Percentiles rank a stretch among this genome's conserved stretches.
Evolutionary conservation across 371 early-diverging fungal genomes (phyloP).

Genomic region (Batrachochytrium dendrobatidis): DNA sequence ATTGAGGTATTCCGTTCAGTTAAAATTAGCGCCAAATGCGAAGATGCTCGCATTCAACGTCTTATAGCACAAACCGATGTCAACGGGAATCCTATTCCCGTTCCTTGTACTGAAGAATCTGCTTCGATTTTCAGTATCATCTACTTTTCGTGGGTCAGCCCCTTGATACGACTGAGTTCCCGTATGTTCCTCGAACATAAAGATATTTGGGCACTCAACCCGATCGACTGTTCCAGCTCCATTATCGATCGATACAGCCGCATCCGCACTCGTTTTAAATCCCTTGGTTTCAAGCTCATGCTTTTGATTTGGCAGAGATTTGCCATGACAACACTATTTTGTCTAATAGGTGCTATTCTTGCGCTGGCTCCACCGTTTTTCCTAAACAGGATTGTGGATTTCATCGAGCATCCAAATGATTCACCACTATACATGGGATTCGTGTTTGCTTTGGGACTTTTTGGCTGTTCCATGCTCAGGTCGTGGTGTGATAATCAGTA

Average conservation of each 20-base stretch:
- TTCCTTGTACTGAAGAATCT: not conserved
- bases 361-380: not conserved
- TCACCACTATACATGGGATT: no score
- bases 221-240: slow-evolving; percentile 30
- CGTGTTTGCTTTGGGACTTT: not conserved
- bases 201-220: slow-evolving; percentile 64
- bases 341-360: not conserved
- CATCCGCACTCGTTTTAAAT: not conserved
- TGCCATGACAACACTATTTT: not conserved
- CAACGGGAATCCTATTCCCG: no score
- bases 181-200: slow-evolving; percentile 49
- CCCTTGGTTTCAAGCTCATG: slow-evolving; percentile 7
- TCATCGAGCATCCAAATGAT: not conserved
- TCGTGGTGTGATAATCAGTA: not conserved
- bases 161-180: slow-evolving; percentile 57
- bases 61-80: no score
- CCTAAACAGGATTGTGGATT: not conserved
- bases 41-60: no score
- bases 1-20: no score
- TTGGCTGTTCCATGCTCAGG: not conserved
- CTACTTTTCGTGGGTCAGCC: slow-evolving; percentile 71
- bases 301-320: not conserved
- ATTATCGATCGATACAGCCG: slow-evolving; percentile 10
- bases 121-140: not conserved
- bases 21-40: no score